A percentile compares a stretch with the other conserved stretches of the same genome.
These are phyloP conservation scores for Moelleriella libera DNA, from an alignment of 2,329 filamentous ascomycete genomes.

Conservation along the genomic window DNA sequence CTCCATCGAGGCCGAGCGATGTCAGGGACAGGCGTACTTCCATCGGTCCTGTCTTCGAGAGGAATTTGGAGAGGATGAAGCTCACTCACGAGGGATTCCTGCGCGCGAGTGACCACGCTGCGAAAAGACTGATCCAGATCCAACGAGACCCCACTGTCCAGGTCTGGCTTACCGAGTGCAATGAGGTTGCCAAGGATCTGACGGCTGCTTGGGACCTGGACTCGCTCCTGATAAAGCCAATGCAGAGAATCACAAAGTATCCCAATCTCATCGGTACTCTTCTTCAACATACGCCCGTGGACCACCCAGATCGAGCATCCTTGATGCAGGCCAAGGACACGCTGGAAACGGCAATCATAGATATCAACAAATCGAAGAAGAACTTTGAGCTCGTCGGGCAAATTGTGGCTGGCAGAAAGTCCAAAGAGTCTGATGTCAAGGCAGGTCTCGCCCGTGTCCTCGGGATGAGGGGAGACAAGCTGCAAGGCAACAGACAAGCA, in stretches of 20 bases:
- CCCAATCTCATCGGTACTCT: conserved; percentile 73
- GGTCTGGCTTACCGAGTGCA: conserved; percentile 90
- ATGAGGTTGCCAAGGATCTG: conserved; percentile 80
- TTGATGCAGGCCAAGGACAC: conserved; percentile 39
- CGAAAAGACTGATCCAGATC: conserved; percentile 46
- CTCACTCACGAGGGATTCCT: conserved; percentile 46
- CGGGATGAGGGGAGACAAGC: conserved; percentile 74
- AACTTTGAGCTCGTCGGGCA: conserved; percentile 86
- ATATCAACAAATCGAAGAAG: conserved; percentile 93
- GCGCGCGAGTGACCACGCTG: conserved; percentile 48
- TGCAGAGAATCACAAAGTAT: conserved; percentile 89
- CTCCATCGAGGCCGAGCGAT: conserved; percentile 30
- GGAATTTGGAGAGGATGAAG: conserved; percentile 47
- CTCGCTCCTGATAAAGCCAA: conserved; percentile 91
- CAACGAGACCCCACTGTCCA: conserved; percentile 49
- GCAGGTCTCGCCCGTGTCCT: conserved; percentile 80
- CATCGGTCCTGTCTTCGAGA: conserved; percentile 38
- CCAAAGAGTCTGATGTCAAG: conserved; percentile 78
- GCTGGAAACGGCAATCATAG: conserved; percentile 55
- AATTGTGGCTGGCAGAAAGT: conserved; percentile 62
- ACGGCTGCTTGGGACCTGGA: conserved; percentile 92
- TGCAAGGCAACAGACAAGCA: conserved; percentile 47
- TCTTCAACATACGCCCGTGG: conserved; percentile 60
- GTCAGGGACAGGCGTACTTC: conserved; percentile 36
- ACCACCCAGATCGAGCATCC: conserved; percentile 67